Conservation (phyloP, 768 basidiomycete genomes). For the Dioszegia crocea region DNA sequence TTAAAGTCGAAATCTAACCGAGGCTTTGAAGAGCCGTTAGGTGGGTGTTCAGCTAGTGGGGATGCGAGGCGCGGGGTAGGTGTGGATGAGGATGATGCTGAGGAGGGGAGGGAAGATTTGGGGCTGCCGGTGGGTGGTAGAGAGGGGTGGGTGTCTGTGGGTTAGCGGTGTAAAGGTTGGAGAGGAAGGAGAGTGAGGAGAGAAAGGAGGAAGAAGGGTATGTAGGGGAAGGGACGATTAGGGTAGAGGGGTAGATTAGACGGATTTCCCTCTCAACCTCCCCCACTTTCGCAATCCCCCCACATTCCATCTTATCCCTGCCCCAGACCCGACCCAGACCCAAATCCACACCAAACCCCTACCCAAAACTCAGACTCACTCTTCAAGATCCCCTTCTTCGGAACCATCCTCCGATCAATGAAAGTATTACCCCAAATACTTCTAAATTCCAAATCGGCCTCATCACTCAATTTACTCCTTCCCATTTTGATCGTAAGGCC, state of each 20-base stretch:
- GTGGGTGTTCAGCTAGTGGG: conserved; percentile 18
- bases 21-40: neutral
- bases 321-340: too few relatives aligned
- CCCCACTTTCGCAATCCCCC: neutral
- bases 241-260: too few relatives aligned
- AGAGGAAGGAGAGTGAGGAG: too few relatives aligned
- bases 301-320: too few relatives aligned
- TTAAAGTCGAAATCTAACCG: conserved; percentile 12
- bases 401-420: conserved; percentile 60
- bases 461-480: conserved; percentile 10
- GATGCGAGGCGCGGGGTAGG: conserved; percentile 30
- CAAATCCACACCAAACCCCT: too few relatives aligned
- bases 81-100: conserved; percentile 22
- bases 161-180: too few relatives aligned
- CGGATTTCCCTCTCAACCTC: too few relatives aligned
- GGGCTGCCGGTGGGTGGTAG: conserved; percentile 73
- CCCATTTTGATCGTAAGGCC: conserved; percentile 41
- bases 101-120: conserved; percentile 68
- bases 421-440: conserved; percentile 65
- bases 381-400: conserved; percentile 84
- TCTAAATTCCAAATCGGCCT: conserved; percentile 57
- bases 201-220: too few relatives aligned
- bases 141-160: too few relatives aligned
- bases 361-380: conserved; percentile 56
- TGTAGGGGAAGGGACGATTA: too few relatives aligned